These are phyloP conservation scores for Sindora glabra DNA, from an alignment of 306 rosid genomes.

Conservation along the genomic window DNA sequence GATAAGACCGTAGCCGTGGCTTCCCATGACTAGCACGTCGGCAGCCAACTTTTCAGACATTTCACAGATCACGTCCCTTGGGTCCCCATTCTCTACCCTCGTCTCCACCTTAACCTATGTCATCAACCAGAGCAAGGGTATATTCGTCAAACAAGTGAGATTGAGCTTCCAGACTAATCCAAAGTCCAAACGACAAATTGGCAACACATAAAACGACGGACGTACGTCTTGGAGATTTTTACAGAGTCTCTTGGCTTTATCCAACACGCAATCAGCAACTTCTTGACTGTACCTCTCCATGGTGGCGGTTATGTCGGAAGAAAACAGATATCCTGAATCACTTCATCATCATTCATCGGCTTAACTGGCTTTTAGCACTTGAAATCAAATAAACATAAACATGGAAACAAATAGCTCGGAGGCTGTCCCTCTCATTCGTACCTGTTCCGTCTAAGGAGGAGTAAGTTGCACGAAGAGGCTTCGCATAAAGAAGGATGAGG, in stretches of 20 bases:
- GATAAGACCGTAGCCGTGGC: conserved; percentile 75
- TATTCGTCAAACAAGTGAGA: not conserved
- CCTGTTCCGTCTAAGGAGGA: conserved; percentile 71
- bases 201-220: not conserved
- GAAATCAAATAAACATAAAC: too few species aligned
- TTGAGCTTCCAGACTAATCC: too few species aligned
- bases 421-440: not conserved
- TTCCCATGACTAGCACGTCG: conserved; percentile 71
- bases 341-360: too few species aligned
- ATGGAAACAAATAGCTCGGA: not conserved
- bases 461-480: conserved; percentile 41
- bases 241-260: conserved; percentile 60
- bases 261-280: conserved; percentile 45
- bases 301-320: conserved; percentile 45
- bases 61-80: conserved; percentile 77
- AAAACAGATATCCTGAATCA: conserved; percentile 58
- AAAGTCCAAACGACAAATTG: too few species aligned
- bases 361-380: too few species aligned
- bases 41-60: conserved; percentile 48
- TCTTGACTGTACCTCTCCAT: conserved; percentile 48
- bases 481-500: conserved; percentile 58
- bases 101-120: conserved; percentile 51
- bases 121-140: not conserved
- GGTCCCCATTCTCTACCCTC: conserved; percentile 57
- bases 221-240: conserved; percentile 38